phyloP scores from a whole-genome alignment of 768 basidiomycete species.

The Imleria badia region DNA sequence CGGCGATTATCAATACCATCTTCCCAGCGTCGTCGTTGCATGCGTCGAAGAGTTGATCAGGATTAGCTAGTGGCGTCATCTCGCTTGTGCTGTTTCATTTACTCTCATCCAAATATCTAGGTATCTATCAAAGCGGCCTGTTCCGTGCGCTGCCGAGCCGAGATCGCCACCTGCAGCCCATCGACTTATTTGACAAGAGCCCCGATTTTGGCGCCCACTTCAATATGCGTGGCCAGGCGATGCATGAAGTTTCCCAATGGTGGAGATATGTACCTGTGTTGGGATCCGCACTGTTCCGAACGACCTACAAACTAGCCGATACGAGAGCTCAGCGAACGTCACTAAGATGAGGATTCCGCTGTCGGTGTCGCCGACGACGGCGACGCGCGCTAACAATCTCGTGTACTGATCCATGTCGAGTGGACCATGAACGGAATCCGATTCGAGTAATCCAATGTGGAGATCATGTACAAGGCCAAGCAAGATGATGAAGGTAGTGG shows the following conservation, averaged over 20 bases:
- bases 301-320: too few species aligned
- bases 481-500: constrained; percentile 82
- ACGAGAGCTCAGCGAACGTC: too few species aligned
- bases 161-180: constrained; percentile 38
- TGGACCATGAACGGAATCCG: constrained; percentile 77
- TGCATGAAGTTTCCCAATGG: constrained; percentile 43
- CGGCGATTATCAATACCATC: constrained; percentile 37
- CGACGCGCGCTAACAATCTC: too few species aligned
- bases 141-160: constrained; percentile 45
- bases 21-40: constrained; percentile 40
- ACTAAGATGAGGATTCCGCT: too few species aligned
- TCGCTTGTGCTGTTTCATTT: not conserved
- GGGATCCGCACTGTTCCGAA: constrained; percentile 90
- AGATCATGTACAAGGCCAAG: constrained; percentile 95
- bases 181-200: constrained; percentile 38
- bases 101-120: constrained; percentile 20
- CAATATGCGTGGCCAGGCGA: constrained; percentile 36
- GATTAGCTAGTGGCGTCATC: constrained; percentile 30
- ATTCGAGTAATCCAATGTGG: constrained; percentile 74
- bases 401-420: constrained; percentile 96
- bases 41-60: constrained; percentile 49
- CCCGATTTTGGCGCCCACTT: constrained; percentile 22
- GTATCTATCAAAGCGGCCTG: constrained; percentile 42
- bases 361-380: too few species aligned
- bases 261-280: constrained; percentile 55